phyloP scores from a whole-genome alignment of 2,329 filamentous ascomycete species.

The Mariannaea sp. region DNA sequence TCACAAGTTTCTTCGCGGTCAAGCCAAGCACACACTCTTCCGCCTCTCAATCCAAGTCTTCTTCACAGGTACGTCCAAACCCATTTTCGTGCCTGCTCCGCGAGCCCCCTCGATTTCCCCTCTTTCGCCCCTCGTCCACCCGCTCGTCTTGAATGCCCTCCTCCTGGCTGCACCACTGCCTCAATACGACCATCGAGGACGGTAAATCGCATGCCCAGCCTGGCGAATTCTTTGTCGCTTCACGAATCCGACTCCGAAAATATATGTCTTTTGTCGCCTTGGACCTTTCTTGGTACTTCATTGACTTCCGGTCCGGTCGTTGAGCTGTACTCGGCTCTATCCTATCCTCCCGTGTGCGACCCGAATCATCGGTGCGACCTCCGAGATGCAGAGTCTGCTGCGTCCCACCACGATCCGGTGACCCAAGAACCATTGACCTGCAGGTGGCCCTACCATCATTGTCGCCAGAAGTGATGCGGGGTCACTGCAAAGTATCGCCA shows the following conservation, averaged over 20 bases:
- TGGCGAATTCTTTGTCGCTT: not conserved
- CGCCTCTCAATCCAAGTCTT: not conserved
- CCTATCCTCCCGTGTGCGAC: conserved; percentile 33
- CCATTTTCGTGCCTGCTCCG: conserved; percentile 8
- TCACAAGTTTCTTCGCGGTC: conserved; percentile 5
- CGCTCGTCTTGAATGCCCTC: not conserved
- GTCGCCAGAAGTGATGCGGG: not conserved
- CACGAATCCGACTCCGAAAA: not conserved
- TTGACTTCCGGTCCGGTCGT: conserved; percentile 14
- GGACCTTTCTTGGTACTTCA: not conserved
- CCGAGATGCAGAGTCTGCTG: conserved; percentile 16
- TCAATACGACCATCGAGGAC: not conserved
- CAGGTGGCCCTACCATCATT: not conserved
- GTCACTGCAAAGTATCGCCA: not conserved
- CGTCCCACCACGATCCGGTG: conserved; percentile 6
- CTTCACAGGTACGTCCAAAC: conserved; percentile 18
- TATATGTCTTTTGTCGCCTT: not conserved
- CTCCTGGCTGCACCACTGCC: not conserved
- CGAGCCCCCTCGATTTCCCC: conserved; percentile 3
- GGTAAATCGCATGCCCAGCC: not conserved
- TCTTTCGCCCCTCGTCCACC: conserved; percentile 13
- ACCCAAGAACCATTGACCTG: conserved; percentile 1
- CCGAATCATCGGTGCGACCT: conserved; percentile 23
- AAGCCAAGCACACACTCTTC: conserved; percentile 1
- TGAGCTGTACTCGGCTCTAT: conserved; percentile 11